These are phyloP conservation scores for Prillingera fragicola DNA, from an alignment of 1,284 basidiomycete genomes.

Conservation along the genomic window DNA sequence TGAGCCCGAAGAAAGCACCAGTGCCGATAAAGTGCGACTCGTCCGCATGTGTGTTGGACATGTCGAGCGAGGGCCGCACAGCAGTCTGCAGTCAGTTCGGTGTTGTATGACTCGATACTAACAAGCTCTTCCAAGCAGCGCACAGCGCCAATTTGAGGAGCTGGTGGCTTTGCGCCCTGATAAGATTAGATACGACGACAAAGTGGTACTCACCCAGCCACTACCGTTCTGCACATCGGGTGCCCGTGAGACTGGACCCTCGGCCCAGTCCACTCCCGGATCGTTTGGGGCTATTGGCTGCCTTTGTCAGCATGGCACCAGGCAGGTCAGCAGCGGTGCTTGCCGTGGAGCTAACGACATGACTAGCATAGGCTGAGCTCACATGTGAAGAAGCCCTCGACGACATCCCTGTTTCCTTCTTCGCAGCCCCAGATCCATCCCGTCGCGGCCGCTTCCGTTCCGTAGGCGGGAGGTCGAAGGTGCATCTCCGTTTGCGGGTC, in stretches of 20 bases:
- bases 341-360: not conserved
- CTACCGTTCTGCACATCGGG: not conserved
- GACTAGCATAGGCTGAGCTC: too few relatives aligned
- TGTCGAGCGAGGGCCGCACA: slow-evolving; percentile 18
- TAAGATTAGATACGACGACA: not conserved
- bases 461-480: slow-evolving; percentile 27
- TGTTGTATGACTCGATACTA: not conserved
- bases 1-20: slow-evolving; percentile 23
- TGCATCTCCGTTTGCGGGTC: slow-evolving; percentile 21
- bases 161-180: not conserved
- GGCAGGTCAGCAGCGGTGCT: not conserved
- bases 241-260: not conserved
- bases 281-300: not conserved
- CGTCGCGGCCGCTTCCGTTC: slow-evolving; percentile 18
- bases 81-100: not conserved
- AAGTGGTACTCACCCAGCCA: not conserved
- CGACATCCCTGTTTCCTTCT: not conserved
- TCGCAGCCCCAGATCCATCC: not conserved
- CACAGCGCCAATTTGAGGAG: not conserved
- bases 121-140: not conserved
- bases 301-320: not conserved
- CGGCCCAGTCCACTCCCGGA: not conserved
- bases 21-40: slow-evolving; percentile 34
- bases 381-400: too few relatives aligned
- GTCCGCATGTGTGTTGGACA: slow-evolving; percentile 17